phyloP scores from a whole-genome alignment of 352 stramenopile genomes.

The Pilasporangium apinafurcum region DNA sequence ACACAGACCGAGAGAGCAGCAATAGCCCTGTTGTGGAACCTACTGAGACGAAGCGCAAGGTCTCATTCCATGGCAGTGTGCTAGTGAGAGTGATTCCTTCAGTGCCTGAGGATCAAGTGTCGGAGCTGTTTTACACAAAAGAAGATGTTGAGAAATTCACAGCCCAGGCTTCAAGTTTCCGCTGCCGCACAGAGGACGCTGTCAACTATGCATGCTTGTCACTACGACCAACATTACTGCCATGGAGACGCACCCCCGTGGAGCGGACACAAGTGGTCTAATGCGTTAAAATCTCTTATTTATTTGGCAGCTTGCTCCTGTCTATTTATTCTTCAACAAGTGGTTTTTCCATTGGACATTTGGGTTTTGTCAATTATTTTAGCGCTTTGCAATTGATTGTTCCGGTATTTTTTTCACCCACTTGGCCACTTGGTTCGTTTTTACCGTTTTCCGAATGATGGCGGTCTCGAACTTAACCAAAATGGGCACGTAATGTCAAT shows the following conservation, averaged over 20 bases:
- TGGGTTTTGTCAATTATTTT: too few species aligned
- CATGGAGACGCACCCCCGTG: slow-evolving; percentile 18
- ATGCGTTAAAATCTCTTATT: too few species aligned
- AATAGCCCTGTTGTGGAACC: neutral
- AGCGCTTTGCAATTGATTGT: too few species aligned
- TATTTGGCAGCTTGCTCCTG: too few species aligned
- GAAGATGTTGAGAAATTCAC: slow-evolving; percentile 61
- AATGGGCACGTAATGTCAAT: too few species aligned
- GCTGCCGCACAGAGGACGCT: slow-evolving; percentile 45
- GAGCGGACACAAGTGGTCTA: too few species aligned
- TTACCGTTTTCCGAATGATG: too few species aligned
- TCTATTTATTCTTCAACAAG: too few species aligned
- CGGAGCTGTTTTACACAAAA: slow-evolving; percentile 58
- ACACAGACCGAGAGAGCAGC: neutral
- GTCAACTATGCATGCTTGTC: slow-evolving; percentile 21
- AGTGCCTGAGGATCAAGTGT: slow-evolving; percentile 34
- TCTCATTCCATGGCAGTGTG: slow-evolving; percentile 57
- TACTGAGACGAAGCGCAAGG: slow-evolving; percentile 15
- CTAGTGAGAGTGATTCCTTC: slow-evolving; percentile 51
- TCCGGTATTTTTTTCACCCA: too few species aligned
- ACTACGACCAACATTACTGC: slow-evolving; percentile 21
- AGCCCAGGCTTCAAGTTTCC: slow-evolving; percentile 38
- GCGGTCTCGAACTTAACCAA: too few species aligned
- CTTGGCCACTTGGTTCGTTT: too few species aligned
- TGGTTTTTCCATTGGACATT: too few species aligned